Evolutionary conservation across 129 eudicot genomes (phyloP).

Genomic region (Flaveria bidentis): DNA sequence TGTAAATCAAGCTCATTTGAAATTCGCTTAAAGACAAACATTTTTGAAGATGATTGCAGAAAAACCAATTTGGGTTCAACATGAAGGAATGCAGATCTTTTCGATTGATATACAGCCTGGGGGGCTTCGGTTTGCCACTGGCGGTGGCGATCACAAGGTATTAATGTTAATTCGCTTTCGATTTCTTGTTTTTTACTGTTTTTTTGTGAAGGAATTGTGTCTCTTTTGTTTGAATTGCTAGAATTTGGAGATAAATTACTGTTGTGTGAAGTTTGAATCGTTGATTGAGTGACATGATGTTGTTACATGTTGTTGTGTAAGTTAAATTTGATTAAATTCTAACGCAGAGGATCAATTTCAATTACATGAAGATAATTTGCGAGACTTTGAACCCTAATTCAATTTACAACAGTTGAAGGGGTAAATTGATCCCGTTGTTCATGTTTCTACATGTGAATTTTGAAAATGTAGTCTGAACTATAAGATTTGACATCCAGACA

Average conservation of each 20-base stretch:
- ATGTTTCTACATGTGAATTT: too few relatives aligned
- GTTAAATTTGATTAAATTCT: slow-evolving; percentile 10
- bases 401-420: slow-evolving; percentile 10
- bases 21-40: slow-evolving; percentile 29
- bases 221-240: slow-evolving; percentile 19
- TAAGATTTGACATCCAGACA: too few relatives aligned
- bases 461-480: too few relatives aligned
- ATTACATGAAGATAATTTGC: background rate
- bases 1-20: slow-evolving; percentile 22
- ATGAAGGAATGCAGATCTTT: slow-evolving; percentile 97
- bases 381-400: slow-evolving; percentile 28
- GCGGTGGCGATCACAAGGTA: slow-evolving; percentile 99
- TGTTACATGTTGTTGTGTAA: background rate
- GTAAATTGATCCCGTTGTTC: background rate
- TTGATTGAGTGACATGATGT: slow-evolving; percentile 6
- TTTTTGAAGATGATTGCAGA: slow-evolving; percentile 76
- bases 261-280: slow-evolving; percentile 11
- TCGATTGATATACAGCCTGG: slow-evolving; percentile 99
- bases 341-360: slow-evolving; percentile 2
- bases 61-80: slow-evolving; percentile 88
- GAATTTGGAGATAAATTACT: slow-evolving; percentile 16
- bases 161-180: background rate
- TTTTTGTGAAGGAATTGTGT: background rate
- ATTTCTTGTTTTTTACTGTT: slow-evolving; percentile 17
- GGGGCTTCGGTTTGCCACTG: slow-evolving; percentile 95